phyloP scores from a whole-genome alignment of 257 asterid species.

The Buddleja alternifolia region DNA sequence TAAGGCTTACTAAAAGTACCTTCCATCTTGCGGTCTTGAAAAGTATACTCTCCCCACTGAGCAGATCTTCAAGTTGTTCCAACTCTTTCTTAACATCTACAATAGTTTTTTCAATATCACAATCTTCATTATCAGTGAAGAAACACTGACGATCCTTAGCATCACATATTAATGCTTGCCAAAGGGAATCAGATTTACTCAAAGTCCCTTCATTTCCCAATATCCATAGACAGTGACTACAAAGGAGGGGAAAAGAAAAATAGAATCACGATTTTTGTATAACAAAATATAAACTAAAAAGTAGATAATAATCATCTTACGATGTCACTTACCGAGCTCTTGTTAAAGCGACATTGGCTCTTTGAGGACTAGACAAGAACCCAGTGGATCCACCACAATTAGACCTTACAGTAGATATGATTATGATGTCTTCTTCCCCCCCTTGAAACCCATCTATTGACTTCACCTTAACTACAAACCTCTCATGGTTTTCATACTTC shows the following conservation, averaged over 20 bases:
- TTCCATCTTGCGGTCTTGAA: slow-evolving; percentile 63
- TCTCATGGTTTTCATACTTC: slow-evolving; percentile 36
- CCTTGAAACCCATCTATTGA: slow-evolving; percentile 83
- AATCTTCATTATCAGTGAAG: slow-evolving; percentile 54
- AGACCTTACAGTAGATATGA: slow-evolving; percentile 73
- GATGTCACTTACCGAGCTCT: slow-evolving; percentile 63
- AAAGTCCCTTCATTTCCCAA: slow-evolving; percentile 65
- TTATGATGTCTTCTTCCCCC: slow-evolving; percentile 69
- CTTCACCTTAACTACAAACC: slow-evolving; percentile 59
- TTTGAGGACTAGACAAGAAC: slow-evolving; percentile 51
- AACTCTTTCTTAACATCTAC: slow-evolving; percentile 50
- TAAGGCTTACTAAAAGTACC: slow-evolving; percentile 37
- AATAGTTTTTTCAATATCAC: slow-evolving; percentile 40
- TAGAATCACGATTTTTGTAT: not conserved
- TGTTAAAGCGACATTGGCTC: slow-evolving; percentile 77
- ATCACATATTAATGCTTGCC: slow-evolving; percentile 53
- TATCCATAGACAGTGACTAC: slow-evolving; percentile 71
- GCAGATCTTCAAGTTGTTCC: slow-evolving; percentile 65
- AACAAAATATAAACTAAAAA: not conserved
- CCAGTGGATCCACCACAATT: slow-evolving; percentile 56
- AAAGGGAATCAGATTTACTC: slow-evolving; percentile 40
- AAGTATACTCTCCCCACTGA: slow-evolving; percentile 47
- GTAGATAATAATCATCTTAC: not conserved
- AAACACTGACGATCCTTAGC: slow-evolving; percentile 58
- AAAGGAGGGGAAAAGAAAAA: slow-evolving; percentile 14